Evolutionary conservation across 2,329 filamentous ascomycete genomes (phyloP), one percentile per base, ranked within the genome.

Genomic region (Ilyonectria sp.): DNA sequence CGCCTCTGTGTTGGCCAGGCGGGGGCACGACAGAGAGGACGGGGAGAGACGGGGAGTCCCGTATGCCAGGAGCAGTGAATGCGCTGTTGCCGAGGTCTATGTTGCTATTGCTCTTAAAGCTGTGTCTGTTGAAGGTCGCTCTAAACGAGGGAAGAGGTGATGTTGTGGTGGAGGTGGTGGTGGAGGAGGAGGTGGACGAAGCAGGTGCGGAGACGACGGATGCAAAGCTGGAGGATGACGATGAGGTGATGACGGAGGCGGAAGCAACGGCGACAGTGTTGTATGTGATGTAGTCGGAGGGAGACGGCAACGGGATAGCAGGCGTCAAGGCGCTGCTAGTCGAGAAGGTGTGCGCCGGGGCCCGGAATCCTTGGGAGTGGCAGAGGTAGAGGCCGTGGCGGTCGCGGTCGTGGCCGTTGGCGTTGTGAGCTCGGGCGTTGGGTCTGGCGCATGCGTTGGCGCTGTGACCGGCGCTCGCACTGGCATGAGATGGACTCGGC

Each of bases 11-110:
- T 75, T 77, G 73, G 71, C 74, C 74, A 67, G 73, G 76, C 74
- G 74, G 76, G 69, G 74, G 74, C 71, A 75, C 74, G 77, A 77
- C 73, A 75, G 78, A 76, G 76, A 76, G 74, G 71, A 75, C 64
- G 58, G 69, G 70, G 40, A 74, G 66, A 44, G 64, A 59, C 50
- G 60, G 60, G 13, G 56, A 40, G n/a, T 58, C 53, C 46, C 21
- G 47, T 50, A 49, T 23, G 50, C 40, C 56, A 52, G 59, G 23
- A 46, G 65, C 66, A 54, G 59, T 56, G 33, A 65, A 56, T 63
- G 70, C 64, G 71, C 52, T 93, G 65, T 63, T 71, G 70, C 31
- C 69, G 68, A 68, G 56, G 60, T 58, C 64, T 58, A 59, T 59
- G 64, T 29, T 66, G 66, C 60, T 60, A 58, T 56, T 74, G 63